phyloP scores from a whole-genome alignment of 805 yeast genomes.

The Middelhovenomyces tepae region DNA sequence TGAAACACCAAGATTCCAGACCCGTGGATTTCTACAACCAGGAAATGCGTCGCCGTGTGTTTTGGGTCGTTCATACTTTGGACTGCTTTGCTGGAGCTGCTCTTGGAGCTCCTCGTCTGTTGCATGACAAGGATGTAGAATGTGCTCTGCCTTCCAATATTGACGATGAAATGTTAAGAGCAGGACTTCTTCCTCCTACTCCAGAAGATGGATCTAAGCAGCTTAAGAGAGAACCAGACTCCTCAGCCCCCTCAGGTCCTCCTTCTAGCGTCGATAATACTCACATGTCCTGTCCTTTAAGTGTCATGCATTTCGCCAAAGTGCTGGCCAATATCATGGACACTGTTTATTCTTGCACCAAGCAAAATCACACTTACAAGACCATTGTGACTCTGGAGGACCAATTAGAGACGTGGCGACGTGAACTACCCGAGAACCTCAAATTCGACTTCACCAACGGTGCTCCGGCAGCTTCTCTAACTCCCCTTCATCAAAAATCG shows the following conservation, averaged over 20 bases:
- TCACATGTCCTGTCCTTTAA: slow-evolving; percentile 31
- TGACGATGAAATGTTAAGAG: slow-evolving; percentile 21
- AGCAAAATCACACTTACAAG: slow-evolving; percentile 17
- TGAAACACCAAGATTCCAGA: slow-evolving; percentile 56
- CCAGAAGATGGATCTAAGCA: slow-evolving; percentile 4
- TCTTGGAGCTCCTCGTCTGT: slow-evolving; percentile 72
- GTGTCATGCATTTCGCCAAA: slow-evolving; percentile 39
- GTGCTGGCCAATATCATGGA: slow-evolving; percentile 68
- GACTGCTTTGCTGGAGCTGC: slow-evolving; percentile 69
- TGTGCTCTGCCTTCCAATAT: slow-evolving; percentile 59
- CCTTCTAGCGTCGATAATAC: slow-evolving; percentile 17
- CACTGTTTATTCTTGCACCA: slow-evolving; percentile 27
- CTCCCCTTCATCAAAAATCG: slow-evolving; percentile 23
- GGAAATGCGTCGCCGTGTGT: slow-evolving; percentile 71
- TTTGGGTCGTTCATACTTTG: slow-evolving; percentile 75
- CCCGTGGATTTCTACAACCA: slow-evolving; percentile 61
- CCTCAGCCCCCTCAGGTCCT: slow-evolving; percentile 12
- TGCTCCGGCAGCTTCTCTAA: slow-evolving; percentile 18
- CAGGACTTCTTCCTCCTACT: slow-evolving; percentile 6
- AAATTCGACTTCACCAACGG: slow-evolving; percentile 45
- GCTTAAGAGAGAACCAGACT: slow-evolving; percentile 8
- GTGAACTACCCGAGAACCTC: slow-evolving; percentile 53
- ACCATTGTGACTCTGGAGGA: slow-evolving; percentile 40
- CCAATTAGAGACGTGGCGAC: slow-evolving; percentile 69
- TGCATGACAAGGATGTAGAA: slow-evolving; percentile 75